Evolutionary conservation across 306 rosid genomes (phyloP).

Genomic region (Carpinus viminea): DNA sequence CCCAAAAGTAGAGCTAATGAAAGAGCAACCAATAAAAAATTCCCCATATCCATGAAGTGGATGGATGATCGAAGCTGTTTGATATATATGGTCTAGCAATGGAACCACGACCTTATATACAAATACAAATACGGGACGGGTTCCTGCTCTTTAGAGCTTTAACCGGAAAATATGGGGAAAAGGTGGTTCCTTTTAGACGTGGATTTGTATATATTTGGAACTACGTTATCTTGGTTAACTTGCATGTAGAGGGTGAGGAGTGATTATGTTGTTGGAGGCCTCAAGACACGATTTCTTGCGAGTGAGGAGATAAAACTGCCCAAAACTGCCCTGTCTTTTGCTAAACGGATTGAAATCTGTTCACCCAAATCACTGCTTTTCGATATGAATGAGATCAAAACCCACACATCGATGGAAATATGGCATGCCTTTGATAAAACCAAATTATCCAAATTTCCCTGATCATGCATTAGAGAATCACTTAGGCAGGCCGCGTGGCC

Average conservation of each 20-base stretch:
- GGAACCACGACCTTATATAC: slow-evolving; percentile 9
- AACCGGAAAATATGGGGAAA: slow-evolving; percentile 19
- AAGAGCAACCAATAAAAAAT: slow-evolving; percentile 23
- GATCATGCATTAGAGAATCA: neutral
- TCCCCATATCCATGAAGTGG: slow-evolving; percentile 17
- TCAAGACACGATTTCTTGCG: slow-evolving; percentile 22
- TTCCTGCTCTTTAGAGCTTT: slow-evolving; percentile 14
- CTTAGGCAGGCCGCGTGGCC: neutral
- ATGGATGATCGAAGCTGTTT: slow-evolving; percentile 4
- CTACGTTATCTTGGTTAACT: slow-evolving; percentile 13
- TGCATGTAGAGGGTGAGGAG: slow-evolving; percentile 24
- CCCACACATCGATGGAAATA: neutral
- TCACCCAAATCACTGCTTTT: neutral
- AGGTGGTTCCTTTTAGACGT: slow-evolving; percentile 6
- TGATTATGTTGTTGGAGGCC: neutral
- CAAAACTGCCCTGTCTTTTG: neutral
- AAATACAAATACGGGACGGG: neutral
- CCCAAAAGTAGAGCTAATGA: slow-evolving; percentile 32
- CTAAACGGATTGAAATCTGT: too few relatives aligned
- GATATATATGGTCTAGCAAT: neutral
- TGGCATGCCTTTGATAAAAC: neutral
- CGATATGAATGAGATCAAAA: neutral
- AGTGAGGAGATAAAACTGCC: neutral
- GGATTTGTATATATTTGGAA: slow-evolving; percentile 6
- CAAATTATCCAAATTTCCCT: neutral